Evolutionary conservation across 1,284 basidiomycete species (phyloP), one percentile per base, ranked within the genome.

Genomic region (Leccinum solheimii): DNA sequence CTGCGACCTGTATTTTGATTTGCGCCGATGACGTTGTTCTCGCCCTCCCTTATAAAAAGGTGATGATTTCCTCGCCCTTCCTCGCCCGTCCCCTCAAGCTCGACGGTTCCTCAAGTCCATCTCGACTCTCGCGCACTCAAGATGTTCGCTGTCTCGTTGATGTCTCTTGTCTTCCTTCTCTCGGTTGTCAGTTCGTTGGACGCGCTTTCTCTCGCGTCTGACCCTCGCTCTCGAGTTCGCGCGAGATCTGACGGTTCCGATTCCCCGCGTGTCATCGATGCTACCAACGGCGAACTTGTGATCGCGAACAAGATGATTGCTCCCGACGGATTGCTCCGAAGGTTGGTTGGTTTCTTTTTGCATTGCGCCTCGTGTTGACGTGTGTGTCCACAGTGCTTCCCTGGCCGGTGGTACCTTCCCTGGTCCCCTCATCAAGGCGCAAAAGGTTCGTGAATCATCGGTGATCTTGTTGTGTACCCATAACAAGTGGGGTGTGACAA

Each of bases 251-350:
- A 62, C 49, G 45, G 13, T 40, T 40, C 60, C 9, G 32, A 26
- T 43, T 38, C 58, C n/a, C 56, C 55, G 2, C 21, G 16, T 43
- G 45, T 72, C 40, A 56, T 72, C 49, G 66, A 68, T 27, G 72
- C 73, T 38, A 55, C 61, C 49, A 40, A 68, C n/a, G 67, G 62
- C 48, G 56, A 66, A 23, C 67, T 73, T 19, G 64, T 66, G 48
- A 66, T 77, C 38, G 60, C 63, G 30, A 76, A 78, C 65, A 67
- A 64, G 49, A 62, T 73, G 8, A 73, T 77, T 34, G 64, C 72
- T 11, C 77, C 77, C 0, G 76, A 77, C 58, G 76, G 76, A 8
- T 73, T 71, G 40, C 8, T 60, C 26, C 64, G 77, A 57, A 68
- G 66, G 76, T 77, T 52, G 36, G 65, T 69, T 58, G 10, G 2